Evolutionary conservation across 2,329 filamentous ascomycete species (phyloP), one percentile per base, ranked within the genome.

Genomic region (Colletotrichum higginsianum): DNA sequence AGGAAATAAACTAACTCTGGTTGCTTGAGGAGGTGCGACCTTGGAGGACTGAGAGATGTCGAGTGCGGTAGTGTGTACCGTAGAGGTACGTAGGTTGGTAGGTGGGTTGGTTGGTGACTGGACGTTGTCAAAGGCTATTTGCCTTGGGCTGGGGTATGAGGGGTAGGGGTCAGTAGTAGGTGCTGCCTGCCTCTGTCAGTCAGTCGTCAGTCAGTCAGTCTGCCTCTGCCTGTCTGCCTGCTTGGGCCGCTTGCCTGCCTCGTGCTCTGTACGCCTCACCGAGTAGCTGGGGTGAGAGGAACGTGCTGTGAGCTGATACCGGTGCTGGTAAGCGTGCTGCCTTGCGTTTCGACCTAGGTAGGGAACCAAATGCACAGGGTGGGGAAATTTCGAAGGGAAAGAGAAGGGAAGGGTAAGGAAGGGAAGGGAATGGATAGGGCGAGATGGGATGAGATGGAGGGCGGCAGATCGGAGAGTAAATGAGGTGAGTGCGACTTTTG

Each of bases 391-490:
- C 21, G 18, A 40, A 38, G 53, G 35, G n/a, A 56, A 56, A 38
- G 35, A 35, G 35, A 56, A 56, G 18, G 21, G 50, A 13, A 58
- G 47, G 7, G 30, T 8, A 7, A 30, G 30, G 30, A 56, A 56
- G 18, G 21, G 62, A 13, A 58, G 47, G 21, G 50, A 38, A 61
- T 15, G 61, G 61, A 71, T 66, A 67, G 66, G 61, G 61, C 40
- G 61, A 58, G 52, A 71, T 61, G 42, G 61, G 52, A 67, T 50
- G 63, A 50, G 60, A 69, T 40, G 56, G 66, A 53, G 60, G 66
- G 65, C 60, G 66, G 26, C 63, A 57, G 68, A 53, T 71, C 65
- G 68, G 68, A 72, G 66, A 60, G 30, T 49, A 63, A 49, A 35
- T 46, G 21, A 46, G 40, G 56, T 68, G 50, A 57, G 64, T 57